phyloP scores from a whole-genome alignment of 2,329 filamentous ascomycete genomes.

The Neophaeococcomyces mojaviensis region DNA sequence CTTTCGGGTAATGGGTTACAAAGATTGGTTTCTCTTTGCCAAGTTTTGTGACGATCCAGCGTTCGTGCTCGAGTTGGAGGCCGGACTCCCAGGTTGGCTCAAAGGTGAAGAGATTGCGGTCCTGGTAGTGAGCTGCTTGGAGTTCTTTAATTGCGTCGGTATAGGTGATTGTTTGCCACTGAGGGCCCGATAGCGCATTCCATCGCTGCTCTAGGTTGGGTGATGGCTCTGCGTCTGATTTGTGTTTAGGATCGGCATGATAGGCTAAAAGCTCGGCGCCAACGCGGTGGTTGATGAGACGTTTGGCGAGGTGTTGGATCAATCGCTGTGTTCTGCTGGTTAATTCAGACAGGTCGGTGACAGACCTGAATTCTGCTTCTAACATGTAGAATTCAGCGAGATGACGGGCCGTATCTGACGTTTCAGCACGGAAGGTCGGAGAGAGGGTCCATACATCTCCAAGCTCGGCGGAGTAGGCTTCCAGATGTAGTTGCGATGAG shows the following conservation, averaged over 20 bases:
- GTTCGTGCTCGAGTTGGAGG: slow-evolving; percentile 88
- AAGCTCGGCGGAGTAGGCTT: slow-evolving; percentile 80
- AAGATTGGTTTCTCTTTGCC: slow-evolving; percentile 67
- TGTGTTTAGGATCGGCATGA: slow-evolving; percentile 18
- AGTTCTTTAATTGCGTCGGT: slow-evolving; percentile 66
- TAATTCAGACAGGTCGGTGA: slow-evolving; percentile 59
- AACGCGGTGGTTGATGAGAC: slow-evolving; percentile 25
- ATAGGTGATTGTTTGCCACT: slow-evolving; percentile 81
- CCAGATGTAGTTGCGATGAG: slow-evolving; percentile 87
- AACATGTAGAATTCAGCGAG: slow-evolving; percentile 99
- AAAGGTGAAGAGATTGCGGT: slow-evolving; percentile 53
- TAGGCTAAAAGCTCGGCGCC: slow-evolving; percentile 48
- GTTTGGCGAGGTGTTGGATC: slow-evolving; percentile 42
- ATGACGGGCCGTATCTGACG: slow-evolving; percentile 86
- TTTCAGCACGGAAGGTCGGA: slow-evolving; percentile 87
- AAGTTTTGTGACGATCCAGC: slow-evolving; percentile 65
- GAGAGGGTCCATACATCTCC: slow-evolving; percentile 91
- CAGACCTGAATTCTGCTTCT: slow-evolving; percentile 75
- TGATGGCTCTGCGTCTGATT: slow-evolving; percentile 5
- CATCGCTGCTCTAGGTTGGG: slow-evolving; percentile 18
- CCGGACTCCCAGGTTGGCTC: slow-evolving; percentile 63
- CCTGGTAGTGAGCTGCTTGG: slow-evolving; percentile 46
- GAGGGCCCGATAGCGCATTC: slow-evolving; percentile 37
- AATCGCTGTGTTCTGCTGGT: slow-evolving; percentile 77
- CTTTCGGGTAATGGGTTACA: slow-evolving; percentile 83